Conservation (phyloP, 352 stramenopile genomes). For the Phytophthora sp. region DNA sequence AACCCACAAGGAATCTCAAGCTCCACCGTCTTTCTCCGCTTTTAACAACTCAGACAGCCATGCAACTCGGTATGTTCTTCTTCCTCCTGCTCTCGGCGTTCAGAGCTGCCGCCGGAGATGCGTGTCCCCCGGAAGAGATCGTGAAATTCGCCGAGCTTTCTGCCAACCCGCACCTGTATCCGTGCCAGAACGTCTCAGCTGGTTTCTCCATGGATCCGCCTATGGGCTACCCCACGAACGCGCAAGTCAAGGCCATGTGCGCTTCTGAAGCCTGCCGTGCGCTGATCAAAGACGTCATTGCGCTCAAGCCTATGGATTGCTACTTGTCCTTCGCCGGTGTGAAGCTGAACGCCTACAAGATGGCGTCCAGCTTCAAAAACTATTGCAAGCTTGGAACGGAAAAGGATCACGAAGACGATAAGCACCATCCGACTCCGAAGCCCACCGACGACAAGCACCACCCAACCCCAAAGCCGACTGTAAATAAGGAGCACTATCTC, state of each 20-base stretch:
- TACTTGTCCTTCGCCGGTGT: slow-evolving; percentile 27
- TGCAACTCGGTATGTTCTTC: slow-evolving; percentile 22
- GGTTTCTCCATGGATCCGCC: slow-evolving; percentile 31
- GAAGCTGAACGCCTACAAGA: slow-evolving; percentile 35
- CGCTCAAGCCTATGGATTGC: slow-evolving; percentile 29
- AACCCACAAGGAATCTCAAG: slow-evolving; percentile 2
- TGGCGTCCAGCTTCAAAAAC: slow-evolving; percentile 12
- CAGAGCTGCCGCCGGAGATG: slow-evolving; percentile 27
- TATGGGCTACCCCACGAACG: slow-evolving; percentile 26
- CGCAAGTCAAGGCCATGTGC: slow-evolving; percentile 36
- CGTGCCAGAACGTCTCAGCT: slow-evolving; percentile 32
- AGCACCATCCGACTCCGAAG: slow-evolving; percentile 9
- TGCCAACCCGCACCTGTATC: slow-evolving; percentile 33
- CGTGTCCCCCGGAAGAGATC: slow-evolving; percentile 30
- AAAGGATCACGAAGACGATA: slow-evolving; percentile 12
- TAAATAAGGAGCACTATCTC: background rate
- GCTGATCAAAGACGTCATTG: slow-evolving; percentile 33
- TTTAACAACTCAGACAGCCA: slow-evolving; percentile 5
- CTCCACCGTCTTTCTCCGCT: background rate
- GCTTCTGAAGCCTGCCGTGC: slow-evolving; percentile 12
- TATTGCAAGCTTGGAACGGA: slow-evolving; percentile 9
- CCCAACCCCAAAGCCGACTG: background rate
- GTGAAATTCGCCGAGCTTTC: slow-evolving; percentile 38
- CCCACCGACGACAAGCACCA: slow-evolving; percentile 12
- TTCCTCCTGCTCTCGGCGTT: slow-evolving; percentile 25